Conservation (phyloP, 2,329 filamentous ascomycete species). For the Polychaeton citri region DNA sequence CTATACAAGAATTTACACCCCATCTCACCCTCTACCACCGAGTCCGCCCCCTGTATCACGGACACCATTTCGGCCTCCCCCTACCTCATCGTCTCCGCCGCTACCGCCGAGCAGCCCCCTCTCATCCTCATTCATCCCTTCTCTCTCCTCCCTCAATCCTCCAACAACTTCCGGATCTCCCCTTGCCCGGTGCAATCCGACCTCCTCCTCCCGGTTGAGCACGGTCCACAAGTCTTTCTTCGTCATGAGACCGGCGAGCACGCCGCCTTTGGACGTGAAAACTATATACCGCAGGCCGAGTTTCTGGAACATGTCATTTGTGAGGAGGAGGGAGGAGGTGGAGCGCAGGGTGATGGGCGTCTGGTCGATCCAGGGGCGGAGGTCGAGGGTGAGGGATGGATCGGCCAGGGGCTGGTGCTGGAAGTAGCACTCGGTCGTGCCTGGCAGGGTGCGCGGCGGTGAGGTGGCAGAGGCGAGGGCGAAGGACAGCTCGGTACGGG, state of each 20-base stretch:
- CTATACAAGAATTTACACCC: too few species aligned
- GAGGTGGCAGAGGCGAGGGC: conserved; percentile 54
- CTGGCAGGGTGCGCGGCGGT: conserved; percentile 43
- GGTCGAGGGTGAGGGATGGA: conserved; percentile 63
- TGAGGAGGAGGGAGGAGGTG: conserved; percentile 65
- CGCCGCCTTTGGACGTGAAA: conserved; percentile 63
- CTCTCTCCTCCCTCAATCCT: conserved; percentile 22
- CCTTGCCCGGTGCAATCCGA: conserved; percentile 5
- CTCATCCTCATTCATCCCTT: conserved; percentile 24
- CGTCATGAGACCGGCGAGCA: conserved; percentile 72
- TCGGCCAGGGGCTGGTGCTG: conserved; percentile 71
- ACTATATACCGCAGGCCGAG: conserved; percentile 82
- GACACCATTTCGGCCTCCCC: too few species aligned
- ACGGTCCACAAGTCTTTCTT: conserved; percentile 98
- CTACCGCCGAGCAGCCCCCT: conserved; percentile 21
- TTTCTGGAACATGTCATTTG: conserved; percentile 86
- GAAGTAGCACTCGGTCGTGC: conserved; percentile 71
- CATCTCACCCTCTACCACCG: too few species aligned
- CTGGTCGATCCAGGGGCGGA: conserved; percentile 97
- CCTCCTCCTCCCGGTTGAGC: conserved; percentile 58
- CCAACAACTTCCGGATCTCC: conserved; percentile 18
- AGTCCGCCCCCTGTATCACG: too few species aligned
- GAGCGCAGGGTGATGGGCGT: conserved; percentile 84
- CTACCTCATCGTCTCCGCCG: too few species aligned
- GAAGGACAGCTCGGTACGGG: conserved; percentile 74